phyloP scores from a whole-genome alignment of 2,329 filamentous ascomycete genomes.

The Alternaria burnsii region DNA sequence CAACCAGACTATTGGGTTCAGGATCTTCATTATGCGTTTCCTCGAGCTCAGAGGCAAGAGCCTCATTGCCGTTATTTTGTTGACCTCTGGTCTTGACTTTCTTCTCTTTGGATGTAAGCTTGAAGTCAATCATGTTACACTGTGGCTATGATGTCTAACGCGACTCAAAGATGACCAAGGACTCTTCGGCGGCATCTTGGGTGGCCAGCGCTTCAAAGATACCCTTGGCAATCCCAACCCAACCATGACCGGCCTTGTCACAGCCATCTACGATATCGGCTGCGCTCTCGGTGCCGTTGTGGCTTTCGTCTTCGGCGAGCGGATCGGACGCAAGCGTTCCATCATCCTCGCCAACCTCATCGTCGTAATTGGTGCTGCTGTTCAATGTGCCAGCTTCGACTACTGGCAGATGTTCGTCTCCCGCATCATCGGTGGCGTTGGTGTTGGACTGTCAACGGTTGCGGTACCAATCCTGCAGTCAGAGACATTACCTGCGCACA shows the following conservation, averaged over 20 bases:
- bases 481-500: slow-evolving; percentile 43
- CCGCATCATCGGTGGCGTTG: slow-evolving; percentile 54
- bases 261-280: slow-evolving; percentile 51
- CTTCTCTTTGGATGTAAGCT: slow-evolving; percentile 26
- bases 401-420: slow-evolving; percentile 46
- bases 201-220: slow-evolving; percentile 32
- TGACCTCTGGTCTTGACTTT: slow-evolving; percentile 27
- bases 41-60: slow-evolving; percentile 24
- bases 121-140: background rate
- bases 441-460: slow-evolving; percentile 58
- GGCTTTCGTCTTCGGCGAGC: slow-evolving; percentile 60
- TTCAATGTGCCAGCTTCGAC: slow-evolving; percentile 43
- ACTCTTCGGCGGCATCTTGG: slow-evolving; percentile 37
- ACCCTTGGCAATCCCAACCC: slow-evolving; percentile 21
- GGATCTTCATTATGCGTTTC: slow-evolving; percentile 13
- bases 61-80: slow-evolving; percentile 22
- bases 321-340: slow-evolving; percentile 62
- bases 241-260: slow-evolving; percentile 47
- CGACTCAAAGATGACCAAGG: slow-evolving; percentile 33
- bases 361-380: slow-evolving; percentile 43
- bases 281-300: slow-evolving; percentile 53
- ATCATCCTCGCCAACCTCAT: slow-evolving; percentile 64
- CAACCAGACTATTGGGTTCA: background rate
- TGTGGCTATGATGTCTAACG: background rate
- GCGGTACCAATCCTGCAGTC: slow-evolving; percentile 57